Evolutionary conservation across 2,329 filamentous ascomycete genomes (phyloP), one percentile per base, ranked within the genome.

Genomic region (Leptographium lundbergii): DNA sequence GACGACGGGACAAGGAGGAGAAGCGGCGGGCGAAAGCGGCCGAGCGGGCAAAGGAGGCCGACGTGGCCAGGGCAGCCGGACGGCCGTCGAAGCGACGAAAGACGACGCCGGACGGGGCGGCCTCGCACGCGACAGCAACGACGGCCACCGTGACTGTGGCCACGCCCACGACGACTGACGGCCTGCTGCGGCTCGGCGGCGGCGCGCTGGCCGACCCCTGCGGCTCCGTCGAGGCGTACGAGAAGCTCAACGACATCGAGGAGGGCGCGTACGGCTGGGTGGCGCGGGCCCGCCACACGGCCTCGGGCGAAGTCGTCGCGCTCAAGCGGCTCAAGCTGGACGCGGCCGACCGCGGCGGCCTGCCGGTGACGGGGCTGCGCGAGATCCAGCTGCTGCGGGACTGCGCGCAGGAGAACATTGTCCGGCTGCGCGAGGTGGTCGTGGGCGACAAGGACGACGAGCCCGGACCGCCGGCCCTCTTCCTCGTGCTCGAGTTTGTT

Each of bases 191-290:
- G 13, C 91, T 95, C 68, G 80, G 87, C 11, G 76, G 78, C 17
- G 80, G 81, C 11, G 72, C 75, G 65, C 95, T 91, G 84, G 80
- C 82, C 56, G 77, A 74, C 14, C 60, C 61, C 60, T 88, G 87
- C 68, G 80, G 88, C 61, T 88, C 88, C 69, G 87, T 95, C 29
- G 87, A 92, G 68, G 86, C 89, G 68, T 99, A 91, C 73, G 89
- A 96, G 67, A 88, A 89, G 65, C 78, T 99, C 60, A 99, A 99
- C 71, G 88, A 94, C 69, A 99, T 99, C 67, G 94, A 97, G 72
- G 94, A 99, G 75, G 94, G 94, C 42, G 91, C 91, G 10, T 99
- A 99, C 72, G 94, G 94, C 53, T 92, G 86, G 81, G 94, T 99
- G 5, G 91, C 91, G 58, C 81, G 94, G 60, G 94, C 91, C 14